These are phyloP conservation scores for Helichrysum umbraculigerum DNA, from an alignment of 129 eudicot species.

Conservation along the genomic window DNA sequence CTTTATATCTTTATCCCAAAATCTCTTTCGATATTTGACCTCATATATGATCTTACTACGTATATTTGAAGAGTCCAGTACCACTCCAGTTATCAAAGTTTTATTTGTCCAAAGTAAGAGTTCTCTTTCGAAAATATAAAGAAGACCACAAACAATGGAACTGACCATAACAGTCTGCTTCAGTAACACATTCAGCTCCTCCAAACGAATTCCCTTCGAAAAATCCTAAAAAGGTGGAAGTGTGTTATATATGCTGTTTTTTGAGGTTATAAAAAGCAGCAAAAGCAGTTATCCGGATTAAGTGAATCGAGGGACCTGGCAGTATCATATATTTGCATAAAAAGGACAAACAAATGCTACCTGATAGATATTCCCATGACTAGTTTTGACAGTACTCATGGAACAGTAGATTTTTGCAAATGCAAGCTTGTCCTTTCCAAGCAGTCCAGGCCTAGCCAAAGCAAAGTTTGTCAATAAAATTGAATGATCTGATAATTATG, in stretches of 20 bases:
- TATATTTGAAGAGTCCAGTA: not conserved
- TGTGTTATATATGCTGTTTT: conserved; percentile 1
- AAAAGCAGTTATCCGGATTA: not conserved
- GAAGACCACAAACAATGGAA: conserved; percentile 5
- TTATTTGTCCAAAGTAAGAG: conserved; percentile 8
- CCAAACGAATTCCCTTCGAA: conserved; percentile 85
- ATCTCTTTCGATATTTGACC: conserved; percentile 1
- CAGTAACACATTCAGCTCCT: conserved; percentile 79
- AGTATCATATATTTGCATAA: conserved; percentile 8
- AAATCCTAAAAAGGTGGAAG: conserved; percentile 56
- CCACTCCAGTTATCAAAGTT: not conserved
- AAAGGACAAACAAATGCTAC: conserved; percentile 38
- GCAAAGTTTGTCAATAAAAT: conserved; percentile 29
- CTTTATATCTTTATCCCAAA: conserved; percentile 9
- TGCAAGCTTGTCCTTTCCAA: conserved; percentile 75
- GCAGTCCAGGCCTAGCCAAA: conserved; percentile 84
- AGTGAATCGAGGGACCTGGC: conserved; percentile 3
- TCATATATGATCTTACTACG: not conserved
- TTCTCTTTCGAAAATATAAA: conserved; percentile 4
- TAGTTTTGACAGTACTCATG: conserved; percentile 40
- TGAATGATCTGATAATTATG: not conserved
- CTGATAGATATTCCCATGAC: conserved; percentile 71
- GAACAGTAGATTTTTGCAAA: conserved; percentile 89
- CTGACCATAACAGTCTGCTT: conserved; percentile 94
- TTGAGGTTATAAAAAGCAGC: conserved; percentile 10